Base-by-base conservation (phyloP, 345 rosid species). In the Bretschneidera sinensis region DNA sequence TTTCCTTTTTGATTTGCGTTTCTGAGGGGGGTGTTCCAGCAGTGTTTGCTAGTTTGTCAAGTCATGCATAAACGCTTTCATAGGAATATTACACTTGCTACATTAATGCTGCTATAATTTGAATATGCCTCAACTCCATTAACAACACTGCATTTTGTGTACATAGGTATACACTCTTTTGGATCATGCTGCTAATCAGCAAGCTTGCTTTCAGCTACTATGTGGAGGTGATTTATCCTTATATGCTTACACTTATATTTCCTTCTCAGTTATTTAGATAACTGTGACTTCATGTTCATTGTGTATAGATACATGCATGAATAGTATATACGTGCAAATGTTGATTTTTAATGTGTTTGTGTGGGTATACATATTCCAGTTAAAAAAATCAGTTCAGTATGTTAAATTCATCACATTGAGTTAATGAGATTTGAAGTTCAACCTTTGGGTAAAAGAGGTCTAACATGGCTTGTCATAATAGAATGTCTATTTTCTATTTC, bases 191-290 rank as follows among this genome's bases (percentile, higher is more conserved):
- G 56, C 78, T 94, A 57, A 82, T 91, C 33, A 71, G 95, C 92
- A 94, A 94, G 83, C 83, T 94, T 55, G 95, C 95, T 45, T 90
- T 94, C 81, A 94, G 99, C 89, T 94, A 86, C 76, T 94, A 88
- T 71, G 91, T 94, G 73, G 97, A 94, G 99, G 97, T 90, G 67
- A 62, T 47, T 65, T 24, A 62, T 21, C 65, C 47, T 54, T 35
- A 17, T 72, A 16, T 53, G 61, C 72, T 62, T n/a, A 62, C 53
- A 48, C 35, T 58, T 53, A 11, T 53, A 13, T 20, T 45, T 34
- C 45, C 49, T 61, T n/a, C n/a, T n/a, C n/a, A n/a, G n/a, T n/a
- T n/a, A n/a, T n/a, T n/a, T n/a, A n/a, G n/a, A 48, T 62, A 47
- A 52, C 10, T 61, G 51, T 48, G 22, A 57, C 60, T 21, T 43